Conservation (phyloP, 805 yeast genomes). For the Lachancea dasiensis region DNA sequence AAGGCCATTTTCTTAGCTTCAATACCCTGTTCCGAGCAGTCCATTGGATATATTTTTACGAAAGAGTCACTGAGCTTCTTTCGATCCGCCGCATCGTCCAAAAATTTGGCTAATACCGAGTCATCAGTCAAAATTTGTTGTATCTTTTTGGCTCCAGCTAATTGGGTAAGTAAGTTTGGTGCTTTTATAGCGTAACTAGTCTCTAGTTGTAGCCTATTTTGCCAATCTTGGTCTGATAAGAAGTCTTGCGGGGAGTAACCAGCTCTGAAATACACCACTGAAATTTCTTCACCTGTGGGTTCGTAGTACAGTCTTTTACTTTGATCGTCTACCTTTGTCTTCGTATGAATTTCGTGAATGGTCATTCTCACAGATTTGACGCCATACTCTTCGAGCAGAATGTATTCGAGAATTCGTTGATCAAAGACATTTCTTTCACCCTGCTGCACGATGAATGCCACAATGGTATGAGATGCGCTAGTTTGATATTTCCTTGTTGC, state of each 20-base stretch:
- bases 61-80: constrained; percentile 46
- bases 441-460: constrained; percentile 77
- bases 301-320: constrained; percentile 46
- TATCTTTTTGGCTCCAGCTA: constrained; percentile 88
- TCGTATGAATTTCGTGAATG: constrained; percentile 48
- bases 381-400: constrained; percentile 49
- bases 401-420: constrained; percentile 78
- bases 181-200: constrained; percentile 78
- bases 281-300: constrained; percentile 60
- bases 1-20: constrained; percentile 62
- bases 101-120: constrained; percentile 41
- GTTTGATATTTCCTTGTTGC: constrained; percentile 53
- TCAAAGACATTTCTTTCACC: constrained; percentile 87
- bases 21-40: constrained; percentile 55
- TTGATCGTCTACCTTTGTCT: constrained; percentile 37
- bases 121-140: constrained; percentile 79
- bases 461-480: constrained; percentile 33
- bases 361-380: constrained; percentile 62
- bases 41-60: constrained; percentile 84
- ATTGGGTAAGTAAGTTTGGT: constrained; percentile 82
- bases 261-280: constrained; percentile 84
- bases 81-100: constrained; percentile 32
- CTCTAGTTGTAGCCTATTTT: constrained; percentile 66
- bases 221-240: constrained; percentile 63
- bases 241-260: constrained; percentile 88